Conservation (phyloP, 192 early-diverging fungal species). For the Glomus cerebriforme region DNA sequence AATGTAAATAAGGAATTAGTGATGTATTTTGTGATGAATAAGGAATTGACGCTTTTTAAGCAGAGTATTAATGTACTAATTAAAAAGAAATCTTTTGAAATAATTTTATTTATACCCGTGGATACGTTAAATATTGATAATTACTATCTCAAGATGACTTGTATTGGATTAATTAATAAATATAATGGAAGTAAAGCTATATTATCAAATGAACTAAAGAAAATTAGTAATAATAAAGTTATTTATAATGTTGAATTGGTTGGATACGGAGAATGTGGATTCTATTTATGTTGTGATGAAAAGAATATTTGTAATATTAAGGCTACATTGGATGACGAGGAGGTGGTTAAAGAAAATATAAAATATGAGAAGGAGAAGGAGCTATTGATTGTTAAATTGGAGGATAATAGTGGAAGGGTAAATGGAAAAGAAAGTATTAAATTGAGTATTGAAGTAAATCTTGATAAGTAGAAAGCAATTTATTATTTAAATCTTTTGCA, state of each 20-base stretch:
- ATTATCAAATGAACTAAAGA: neutral
- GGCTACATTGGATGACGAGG: neutral
- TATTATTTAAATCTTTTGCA: too few relatives aligned
- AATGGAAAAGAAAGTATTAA: neutral
- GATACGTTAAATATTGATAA: neutral
- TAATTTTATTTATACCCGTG: slow-evolving; percentile 23
- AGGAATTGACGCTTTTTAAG: neutral
- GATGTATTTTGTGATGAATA: neutral
- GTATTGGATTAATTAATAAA: slow-evolving; percentile 39
- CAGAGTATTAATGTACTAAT: neutral
- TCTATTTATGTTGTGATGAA: neutral
- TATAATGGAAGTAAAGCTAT: slow-evolving; percentile 37
- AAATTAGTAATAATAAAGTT: neutral
- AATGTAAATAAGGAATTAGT: neutral
- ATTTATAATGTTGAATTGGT: neutral
- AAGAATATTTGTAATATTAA: neutral
- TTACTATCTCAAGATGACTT: slow-evolving; percentile 15
- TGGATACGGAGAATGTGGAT: slow-evolving; percentile 21
- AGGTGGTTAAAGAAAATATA: neutral
- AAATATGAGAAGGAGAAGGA: neutral
- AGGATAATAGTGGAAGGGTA: neutral
- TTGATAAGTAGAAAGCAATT: neutral
- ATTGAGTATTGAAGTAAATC: neutral
- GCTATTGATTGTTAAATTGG: neutral
- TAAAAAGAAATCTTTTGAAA: slow-evolving; percentile 19